Percentiles rank a stretch among this genome's conserved stretches.
These are phyloP conservation scores for Pyrenophora tritici-repentis DNA, from an alignment of 2,329 filamentous ascomycete species.

Conservation along the genomic window DNA sequence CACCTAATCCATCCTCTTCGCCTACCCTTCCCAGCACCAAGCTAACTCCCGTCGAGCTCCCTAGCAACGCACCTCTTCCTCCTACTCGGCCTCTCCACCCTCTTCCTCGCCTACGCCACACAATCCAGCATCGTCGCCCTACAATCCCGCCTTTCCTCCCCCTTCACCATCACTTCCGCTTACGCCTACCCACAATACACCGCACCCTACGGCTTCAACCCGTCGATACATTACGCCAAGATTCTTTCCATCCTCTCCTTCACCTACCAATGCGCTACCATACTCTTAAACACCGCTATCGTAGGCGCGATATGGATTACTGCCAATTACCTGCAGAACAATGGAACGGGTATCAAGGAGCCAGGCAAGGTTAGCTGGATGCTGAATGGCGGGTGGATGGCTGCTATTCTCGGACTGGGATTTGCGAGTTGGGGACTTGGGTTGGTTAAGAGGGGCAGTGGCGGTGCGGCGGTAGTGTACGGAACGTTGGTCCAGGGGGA, in stretches of 20 bases:
- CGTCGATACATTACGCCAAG: slow-evolving; percentile 7
- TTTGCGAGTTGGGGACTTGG: slow-evolving; percentile 23
- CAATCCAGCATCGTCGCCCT: slow-evolving; percentile 22
- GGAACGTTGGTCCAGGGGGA: neutral
- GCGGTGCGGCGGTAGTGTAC: slow-evolving; percentile 12
- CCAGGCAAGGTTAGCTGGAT: slow-evolving; percentile 20
- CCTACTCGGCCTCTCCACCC: slow-evolving; percentile 19
- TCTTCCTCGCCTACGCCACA: slow-evolving; percentile 21
- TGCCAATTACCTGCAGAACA: slow-evolving; percentile 25
- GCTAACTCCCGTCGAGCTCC: slow-evolving; percentile 6
- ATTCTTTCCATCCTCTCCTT: slow-evolving; percentile 25
- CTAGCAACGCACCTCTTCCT: slow-evolving; percentile 21
- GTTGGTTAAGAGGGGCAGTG: slow-evolving; percentile 8
- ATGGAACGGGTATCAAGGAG: slow-evolving; percentile 17
- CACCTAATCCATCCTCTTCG: too few relatives aligned
- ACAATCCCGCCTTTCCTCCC: slow-evolving; percentile 16
- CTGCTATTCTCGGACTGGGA: slow-evolving; percentile 19
- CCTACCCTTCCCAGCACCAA: too few relatives aligned
- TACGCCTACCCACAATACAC: slow-evolving; percentile 22
- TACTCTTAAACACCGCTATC: slow-evolving; percentile 19
- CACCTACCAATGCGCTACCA: slow-evolving; percentile 22
- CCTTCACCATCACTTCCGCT: slow-evolving; percentile 20
- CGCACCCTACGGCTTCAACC: neutral
- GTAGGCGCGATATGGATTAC: slow-evolving; percentile 34
- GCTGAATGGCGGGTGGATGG: slow-evolving; percentile 20